phyloP scores from a whole-genome alignment of 2,329 filamentous ascomycete species.

The Colletotrichum tropicale region DNA sequence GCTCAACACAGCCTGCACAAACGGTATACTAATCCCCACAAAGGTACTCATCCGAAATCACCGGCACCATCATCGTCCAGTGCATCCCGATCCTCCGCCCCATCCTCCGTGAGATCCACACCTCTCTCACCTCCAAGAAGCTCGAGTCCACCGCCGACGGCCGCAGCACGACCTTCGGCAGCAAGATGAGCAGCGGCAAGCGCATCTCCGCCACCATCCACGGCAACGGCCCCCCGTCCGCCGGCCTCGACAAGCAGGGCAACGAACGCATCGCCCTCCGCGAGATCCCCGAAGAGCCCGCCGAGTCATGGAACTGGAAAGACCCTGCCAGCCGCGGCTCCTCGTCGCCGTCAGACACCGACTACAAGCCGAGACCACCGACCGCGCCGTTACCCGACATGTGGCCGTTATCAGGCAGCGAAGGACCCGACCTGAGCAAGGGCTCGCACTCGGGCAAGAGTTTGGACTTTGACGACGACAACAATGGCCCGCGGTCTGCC shows the following conservation, averaged over 20 bases:
- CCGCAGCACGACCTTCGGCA: slow-evolving; percentile 4
- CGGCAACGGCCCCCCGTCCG: not conserved
- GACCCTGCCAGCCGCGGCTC: not conserved
- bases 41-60: slow-evolving; percentile 53
- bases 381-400: slow-evolving; percentile 7
- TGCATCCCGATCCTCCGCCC: slow-evolving; percentile 57
- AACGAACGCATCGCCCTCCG: slow-evolving; percentile 19
- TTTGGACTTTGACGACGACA: not conserved
- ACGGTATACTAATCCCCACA: not conserved
- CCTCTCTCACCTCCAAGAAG: slow-evolving; percentile 19
- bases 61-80: slow-evolving; percentile 59
- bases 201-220: not conserved
- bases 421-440: not conserved
- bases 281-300: slow-evolving; percentile 18
- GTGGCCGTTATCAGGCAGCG: slow-evolving; percentile 14
- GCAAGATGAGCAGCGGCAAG: slow-evolving; percentile 17
- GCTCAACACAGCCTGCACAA: not conserved
- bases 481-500: not conserved
- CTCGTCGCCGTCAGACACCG: not conserved
- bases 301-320: not conserved
- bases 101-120: slow-evolving; percentile 35
- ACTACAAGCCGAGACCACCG: slow-evolving; percentile 11
- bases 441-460: not conserved
- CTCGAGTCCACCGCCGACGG: slow-evolving; percentile 16
- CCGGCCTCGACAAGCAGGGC: slow-evolving; percentile 7